phyloP scores from a whole-genome alignment of 2,329 filamentous ascomycete genomes.

The Chaetomium sp. region DNA sequence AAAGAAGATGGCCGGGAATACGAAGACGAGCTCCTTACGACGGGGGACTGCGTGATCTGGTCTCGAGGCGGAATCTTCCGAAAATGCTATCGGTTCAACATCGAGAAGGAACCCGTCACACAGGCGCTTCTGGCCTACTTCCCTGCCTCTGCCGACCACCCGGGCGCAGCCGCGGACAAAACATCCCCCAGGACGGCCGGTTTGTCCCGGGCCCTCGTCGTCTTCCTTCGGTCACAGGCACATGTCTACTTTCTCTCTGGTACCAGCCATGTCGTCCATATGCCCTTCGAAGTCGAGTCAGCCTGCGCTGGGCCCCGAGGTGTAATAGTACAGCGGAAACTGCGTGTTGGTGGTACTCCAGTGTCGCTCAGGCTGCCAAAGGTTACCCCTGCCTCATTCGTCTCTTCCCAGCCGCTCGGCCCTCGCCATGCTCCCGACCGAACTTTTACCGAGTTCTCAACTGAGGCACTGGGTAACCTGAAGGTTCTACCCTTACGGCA shows the following conservation, averaged over 20 bases:
- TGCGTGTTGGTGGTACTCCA: conserved; percentile 45
- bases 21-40: conserved; percentile 76
- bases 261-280: conserved; percentile 79
- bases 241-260: conserved; percentile 90
- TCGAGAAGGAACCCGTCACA: conserved; percentile 79
- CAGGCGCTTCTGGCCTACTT: conserved; percentile 85
- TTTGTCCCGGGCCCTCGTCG: conserved; percentile 67
- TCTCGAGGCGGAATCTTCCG: conserved; percentile 78
- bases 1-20: conserved; percentile 35
- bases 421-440: conserved; percentile 40
- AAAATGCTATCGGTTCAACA: conserved; percentile 77
- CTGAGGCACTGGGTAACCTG: conserved; percentile 49
- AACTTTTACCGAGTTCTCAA: conserved; percentile 42
- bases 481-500: conserved; percentile 48
- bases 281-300: conserved; percentile 89
- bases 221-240: conserved; percentile 86
- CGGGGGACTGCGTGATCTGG: conserved; percentile 75
- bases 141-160: conserved; percentile 43
- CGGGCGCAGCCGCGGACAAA: conserved; percentile 3
- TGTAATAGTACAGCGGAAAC: conserved; percentile 78
- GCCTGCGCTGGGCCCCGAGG: conserved; percentile 78
- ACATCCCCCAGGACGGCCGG: conserved; percentile 16
- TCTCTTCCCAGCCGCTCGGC: conserved; percentile 58
- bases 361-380: conserved; percentile 50
- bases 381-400: conserved; percentile 77